Evolutionary conservation across 1,284 basidiomycete genomes (phyloP), one percentile per base, ranked within the genome.

Genomic region (Waitea zeae): DNA sequence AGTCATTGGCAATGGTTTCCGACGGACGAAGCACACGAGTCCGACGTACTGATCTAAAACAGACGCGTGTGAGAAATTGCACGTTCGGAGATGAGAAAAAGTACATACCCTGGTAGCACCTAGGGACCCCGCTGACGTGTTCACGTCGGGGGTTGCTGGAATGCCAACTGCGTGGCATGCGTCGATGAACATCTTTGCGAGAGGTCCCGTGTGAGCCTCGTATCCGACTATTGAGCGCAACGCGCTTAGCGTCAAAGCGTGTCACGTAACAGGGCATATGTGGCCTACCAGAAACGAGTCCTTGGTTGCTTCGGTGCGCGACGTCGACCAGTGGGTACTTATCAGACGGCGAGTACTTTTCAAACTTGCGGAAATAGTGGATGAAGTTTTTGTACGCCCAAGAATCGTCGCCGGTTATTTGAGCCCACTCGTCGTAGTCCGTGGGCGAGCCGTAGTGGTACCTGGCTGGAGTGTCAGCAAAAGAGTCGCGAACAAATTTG

Each of bases 401-500:
- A 7, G 54, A 52, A 14, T 54, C 64, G 38, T 74, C 67, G n/a
- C 60, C 62, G 13, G 57, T 57, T 20, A 67, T 57, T n/a, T 52
- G 42, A 0, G 65, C 71, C 66, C 74, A 79, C 47, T 79, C 65
- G 42, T 79, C 71, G 41, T 68, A 80, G 44, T 81, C 78, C 1
- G 65, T 65, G 1, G 77, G 73, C 4, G 70, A 61, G 13, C 75
- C 72, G 29, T 67, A 67, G 13, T 80, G 77, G 35, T n/a, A n/a
- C n/a, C n/a, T n/a, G n/a, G n/a, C n/a, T n/a, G n/a, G n/a, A n/a
- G n/a, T n/a, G n/a, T n/a, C n/a, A n/a, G n/a, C n/a, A n/a, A n/a
- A n/a, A n/a, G n/a, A n/a, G n/a, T n/a, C n/a, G n/a, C n/a, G n/a
- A n/a, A n/a, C n/a, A n/a, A n/a, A n/a, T n/a, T n/a, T n/a, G n/a